Evolutionary conservation across 768 basidiomycete genomes (phyloP).

Genomic region (Sporobolomyces roseus): DNA sequence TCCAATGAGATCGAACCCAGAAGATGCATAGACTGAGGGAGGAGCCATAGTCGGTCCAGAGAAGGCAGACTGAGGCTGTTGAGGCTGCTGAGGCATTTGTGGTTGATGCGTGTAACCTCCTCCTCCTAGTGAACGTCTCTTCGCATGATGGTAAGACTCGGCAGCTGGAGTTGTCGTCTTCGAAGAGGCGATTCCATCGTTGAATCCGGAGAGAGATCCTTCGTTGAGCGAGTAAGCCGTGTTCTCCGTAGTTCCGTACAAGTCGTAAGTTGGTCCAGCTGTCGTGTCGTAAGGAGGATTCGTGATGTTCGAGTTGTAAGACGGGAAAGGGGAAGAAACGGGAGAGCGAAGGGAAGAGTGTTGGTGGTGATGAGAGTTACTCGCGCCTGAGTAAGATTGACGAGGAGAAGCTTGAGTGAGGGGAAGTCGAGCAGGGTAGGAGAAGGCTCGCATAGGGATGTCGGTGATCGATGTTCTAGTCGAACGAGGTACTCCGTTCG

Average conservation of each 20-base stretch:
- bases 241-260: conserved; percentile 36
- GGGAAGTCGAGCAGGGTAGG: conserved; percentile 16
- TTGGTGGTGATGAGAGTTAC: no score
- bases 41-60: conserved; percentile 44
- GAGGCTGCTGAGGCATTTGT: no score
- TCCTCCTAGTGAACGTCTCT: not conserved
- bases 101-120: not conserved
- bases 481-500: conserved; percentile 1
- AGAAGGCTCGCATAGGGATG: conserved; percentile 10
- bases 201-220: conserved; percentile 3
- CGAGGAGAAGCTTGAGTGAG: not conserved
- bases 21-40: conserved; percentile 66
- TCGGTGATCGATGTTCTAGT: conserved; percentile 5
- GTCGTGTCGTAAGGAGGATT: conserved; percentile 9
- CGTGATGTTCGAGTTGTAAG: not conserved
- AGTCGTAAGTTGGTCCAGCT: conserved; percentile 35
- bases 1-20: conserved; percentile 84
- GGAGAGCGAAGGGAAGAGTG: not conserved
- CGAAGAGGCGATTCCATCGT: not conserved
- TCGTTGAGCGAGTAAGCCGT: conserved; percentile 19
- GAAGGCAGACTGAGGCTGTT: not conserved
- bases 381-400: not conserved
- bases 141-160: conserved; percentile 14
- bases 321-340: not conserved
- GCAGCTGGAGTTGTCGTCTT: conserved; percentile 3